Evolutionary conservation across 129 eudicot genomes (phyloP).

Genomic region (Pseudognaphalium luteoalbum): DNA sequence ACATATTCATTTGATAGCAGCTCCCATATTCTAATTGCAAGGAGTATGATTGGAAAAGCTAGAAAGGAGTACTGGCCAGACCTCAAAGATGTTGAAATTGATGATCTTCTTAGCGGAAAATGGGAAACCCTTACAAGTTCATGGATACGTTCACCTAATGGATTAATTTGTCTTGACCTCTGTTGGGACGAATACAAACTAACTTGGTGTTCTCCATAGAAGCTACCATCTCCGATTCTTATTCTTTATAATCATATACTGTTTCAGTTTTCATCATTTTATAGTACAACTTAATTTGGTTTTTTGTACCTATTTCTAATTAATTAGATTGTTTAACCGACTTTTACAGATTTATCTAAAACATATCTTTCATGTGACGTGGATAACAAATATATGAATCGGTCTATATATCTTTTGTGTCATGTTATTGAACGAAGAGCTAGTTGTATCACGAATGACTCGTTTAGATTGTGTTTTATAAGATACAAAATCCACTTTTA

Average conservation of each 20-base stretch:
- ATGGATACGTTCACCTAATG: not conserved
- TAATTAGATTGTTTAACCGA: not conserved
- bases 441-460: not conserved
- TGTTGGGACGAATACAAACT: not conserved
- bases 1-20: not conserved
- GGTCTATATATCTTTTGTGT: not conserved
- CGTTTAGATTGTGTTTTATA: not conserved
- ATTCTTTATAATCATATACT: not conserved
- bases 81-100: not conserved
- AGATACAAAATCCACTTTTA: no score
- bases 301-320: not conserved
- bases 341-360: not conserved
- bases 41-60: not conserved
- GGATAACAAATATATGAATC: not conserved
- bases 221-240: not conserved
- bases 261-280: not conserved
- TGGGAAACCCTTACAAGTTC: not conserved
- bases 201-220: not conserved
- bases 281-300: not conserved
- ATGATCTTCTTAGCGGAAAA: not conserved
- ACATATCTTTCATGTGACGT: not conserved
- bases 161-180: no score
- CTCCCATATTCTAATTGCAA: not conserved
- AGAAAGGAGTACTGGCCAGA: not conserved
- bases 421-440: not conserved